Percentiles rank a stretch among this genome's conserved stretches.
Evolutionary conservation across 371 early-diverging fungal genomes (phyloP).

Genomic region (Syncephalastrum monosporum): DNA sequence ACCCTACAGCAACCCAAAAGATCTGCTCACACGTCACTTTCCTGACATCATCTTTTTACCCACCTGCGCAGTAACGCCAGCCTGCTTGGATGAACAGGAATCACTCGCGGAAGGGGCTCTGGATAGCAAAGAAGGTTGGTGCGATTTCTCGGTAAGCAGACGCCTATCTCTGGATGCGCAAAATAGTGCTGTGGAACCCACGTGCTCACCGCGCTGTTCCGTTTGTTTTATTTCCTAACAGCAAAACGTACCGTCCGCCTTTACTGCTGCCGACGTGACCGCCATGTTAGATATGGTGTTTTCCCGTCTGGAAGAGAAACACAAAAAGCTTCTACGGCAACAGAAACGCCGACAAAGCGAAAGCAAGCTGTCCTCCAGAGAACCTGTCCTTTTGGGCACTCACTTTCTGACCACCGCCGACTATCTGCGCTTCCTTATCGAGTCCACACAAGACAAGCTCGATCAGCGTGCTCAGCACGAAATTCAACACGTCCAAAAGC

Average conservation of each 20-base stretch:
- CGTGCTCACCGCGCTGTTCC: no score
- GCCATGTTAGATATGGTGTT: conserved; percentile 12
- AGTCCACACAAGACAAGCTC: conserved; percentile 11
- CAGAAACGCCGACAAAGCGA: no score
- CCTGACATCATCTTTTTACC: conserved; percentile 21
- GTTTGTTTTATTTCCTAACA: background rate
- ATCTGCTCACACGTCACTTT: conserved; percentile 16
- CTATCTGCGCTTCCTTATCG: conserved; percentile 12
- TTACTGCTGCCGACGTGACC: conserved; percentile 13
- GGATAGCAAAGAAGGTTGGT: conserved; percentile 11
- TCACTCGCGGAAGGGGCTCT: conserved; percentile 9
- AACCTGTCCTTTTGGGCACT: conserved; percentile 10
- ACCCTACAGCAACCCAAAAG: conserved; percentile 18
- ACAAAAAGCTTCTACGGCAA: no score
- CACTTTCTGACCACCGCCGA: conserved; percentile 12
- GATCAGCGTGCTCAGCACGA: conserved; percentile 15
- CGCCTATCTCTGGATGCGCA: background rate
- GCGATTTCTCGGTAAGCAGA: conserved; percentile 16
- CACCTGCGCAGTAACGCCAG: conserved; percentile 22
- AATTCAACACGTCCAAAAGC: conserved; percentile 15
- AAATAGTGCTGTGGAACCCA: background rate
- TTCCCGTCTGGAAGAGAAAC: conserved; percentile 1
- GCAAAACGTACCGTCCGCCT: conserved; percentile 18
- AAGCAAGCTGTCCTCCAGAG: background rate
- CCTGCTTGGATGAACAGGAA: conserved; percentile 8